phyloP scores from a whole-genome alignment of 169 alveolate genomes.

The Plasmodium reichenowi region DNA sequence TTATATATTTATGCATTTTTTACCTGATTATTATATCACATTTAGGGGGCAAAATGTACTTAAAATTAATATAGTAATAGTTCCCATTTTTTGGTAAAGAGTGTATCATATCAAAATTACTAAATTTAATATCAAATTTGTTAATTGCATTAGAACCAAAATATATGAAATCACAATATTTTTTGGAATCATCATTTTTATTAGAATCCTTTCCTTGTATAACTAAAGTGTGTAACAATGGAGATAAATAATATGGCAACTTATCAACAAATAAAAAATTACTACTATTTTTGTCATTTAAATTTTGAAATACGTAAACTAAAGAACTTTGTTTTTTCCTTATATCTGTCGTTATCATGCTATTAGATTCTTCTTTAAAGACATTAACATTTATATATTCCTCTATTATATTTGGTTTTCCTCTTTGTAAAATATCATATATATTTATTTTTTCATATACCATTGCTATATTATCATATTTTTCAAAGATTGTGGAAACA shows the following conservation, averaged over 20 bases:
- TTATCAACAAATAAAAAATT: constrained; percentile 69
- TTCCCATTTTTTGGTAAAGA: constrained; percentile 47
- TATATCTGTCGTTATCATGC: constrained; percentile 71
- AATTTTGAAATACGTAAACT: constrained; percentile 70
- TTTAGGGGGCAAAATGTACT: constrained; percentile 59
- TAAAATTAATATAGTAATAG: constrained; percentile 66
- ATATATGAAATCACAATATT: constrained; percentile 54
- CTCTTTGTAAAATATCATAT: constrained; percentile 46
- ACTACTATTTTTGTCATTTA: constrained; percentile 29
- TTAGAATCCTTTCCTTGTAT: constrained; percentile 58
- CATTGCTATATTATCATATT: constrained; percentile 22
- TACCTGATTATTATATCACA: constrained; percentile 73
- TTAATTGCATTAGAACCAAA: constrained; percentile 61
- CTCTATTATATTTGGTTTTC: constrained; percentile 37
- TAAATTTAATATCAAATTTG: constrained; percentile 54
- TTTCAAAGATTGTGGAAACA: constrained; percentile 59
- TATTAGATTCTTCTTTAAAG: constrained; percentile 50
- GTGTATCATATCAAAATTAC: constrained; percentile 39
- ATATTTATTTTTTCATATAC: constrained; percentile 55
- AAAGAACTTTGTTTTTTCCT: constrained; percentile 67
- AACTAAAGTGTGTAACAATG: constrained; percentile 59
- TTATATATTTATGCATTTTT: background rate
- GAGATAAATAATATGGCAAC: constrained; percentile 69
- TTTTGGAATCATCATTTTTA: constrained; percentile 11
- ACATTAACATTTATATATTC: constrained; percentile 68